Percentiles rank a stretch among this genome's conserved stretches.
Evolutionary conservation across 2,329 filamentous ascomycete genomes (phyloP).

Genomic region (Colletotrichum tanaceti): DNA sequence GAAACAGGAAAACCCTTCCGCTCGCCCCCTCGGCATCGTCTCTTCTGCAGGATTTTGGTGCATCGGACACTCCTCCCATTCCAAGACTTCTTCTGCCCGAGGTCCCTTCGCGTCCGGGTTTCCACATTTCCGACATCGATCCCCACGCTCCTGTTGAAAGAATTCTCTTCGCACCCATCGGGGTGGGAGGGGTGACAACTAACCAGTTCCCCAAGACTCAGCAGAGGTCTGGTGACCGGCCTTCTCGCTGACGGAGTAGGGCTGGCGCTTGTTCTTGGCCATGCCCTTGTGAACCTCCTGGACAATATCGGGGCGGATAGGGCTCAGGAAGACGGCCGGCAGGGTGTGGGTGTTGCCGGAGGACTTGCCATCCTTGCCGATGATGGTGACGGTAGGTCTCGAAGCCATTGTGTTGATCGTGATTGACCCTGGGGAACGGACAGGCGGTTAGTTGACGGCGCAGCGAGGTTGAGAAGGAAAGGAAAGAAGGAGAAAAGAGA

Average conservation of each 20-base stretch:
- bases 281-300: constrained; percentile 99
- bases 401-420: constrained; percentile 79
- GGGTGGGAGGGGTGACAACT: constrained; percentile 62
- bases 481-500: constrained; percentile 5
- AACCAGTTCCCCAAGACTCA: constrained; percentile 99
- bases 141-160: constrained; percentile 1
- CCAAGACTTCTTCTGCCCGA: constrained; percentile 25
- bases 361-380: constrained; percentile 94
- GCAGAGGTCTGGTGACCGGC: constrained; percentile 99
- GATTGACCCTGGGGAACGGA: constrained; percentile 39
- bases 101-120: constrained; percentile 20
- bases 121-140: constrained; percentile 2
- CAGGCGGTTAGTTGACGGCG: constrained; percentile 38
- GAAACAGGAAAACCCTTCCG: not conserved
- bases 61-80: constrained; percentile 12
- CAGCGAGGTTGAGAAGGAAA: constrained; percentile 24
- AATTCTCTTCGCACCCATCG: constrained; percentile 1
- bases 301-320: constrained; percentile 99
- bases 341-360: constrained; percentile 90
- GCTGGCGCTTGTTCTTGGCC: constrained; percentile 99
- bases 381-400: constrained; percentile 97
- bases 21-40: constrained; percentile 20
- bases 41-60: constrained; percentile 6
- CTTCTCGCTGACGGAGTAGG: constrained; percentile 99
- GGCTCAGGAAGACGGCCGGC: constrained; percentile 95